Conservation (phyloP, 169 alveolate genomes). For the Theileria orientalis region DNA sequence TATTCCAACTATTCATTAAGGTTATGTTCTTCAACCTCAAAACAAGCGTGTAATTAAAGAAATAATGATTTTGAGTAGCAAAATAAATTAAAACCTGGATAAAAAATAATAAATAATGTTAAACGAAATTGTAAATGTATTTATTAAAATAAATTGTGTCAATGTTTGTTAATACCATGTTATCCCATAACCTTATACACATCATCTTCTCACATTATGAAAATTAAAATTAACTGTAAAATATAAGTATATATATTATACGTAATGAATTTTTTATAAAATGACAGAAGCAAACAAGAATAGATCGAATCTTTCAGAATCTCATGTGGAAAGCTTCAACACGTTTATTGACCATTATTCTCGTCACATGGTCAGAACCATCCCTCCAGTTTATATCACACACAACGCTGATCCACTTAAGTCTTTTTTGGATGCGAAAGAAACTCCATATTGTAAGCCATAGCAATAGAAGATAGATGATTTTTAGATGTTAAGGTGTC, state of each 20-base stretch:
- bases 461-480: not conserved
- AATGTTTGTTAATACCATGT: no score
- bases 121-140: no score
- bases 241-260: not conserved
- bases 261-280: not conserved
- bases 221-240: not conserved
- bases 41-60: no score
- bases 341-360: constrained; percentile 65
- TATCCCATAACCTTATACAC: constrained; percentile 7
- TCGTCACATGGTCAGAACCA: constrained; percentile 46
- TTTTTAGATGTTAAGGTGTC: constrained; percentile 47
- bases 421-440: constrained; percentile 44
- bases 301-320: constrained; percentile 42
- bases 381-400: constrained; percentile 67
- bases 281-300: constrained; percentile 47
- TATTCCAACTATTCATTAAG: no score
- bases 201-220: not conserved
- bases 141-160: no score
- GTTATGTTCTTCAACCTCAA: no score
- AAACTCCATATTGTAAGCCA: constrained; percentile 55
- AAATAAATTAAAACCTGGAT: no score
- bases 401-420: constrained; percentile 42
- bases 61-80: no score
- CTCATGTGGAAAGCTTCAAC: constrained; percentile 67
- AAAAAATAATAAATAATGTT: no score